A percentile compares a stretch with the other conserved stretches of the same genome.
Evolutionary conservation across 2,329 filamentous ascomycete genomes (phyloP).

Genomic region (Bertia moriformis): DNA sequence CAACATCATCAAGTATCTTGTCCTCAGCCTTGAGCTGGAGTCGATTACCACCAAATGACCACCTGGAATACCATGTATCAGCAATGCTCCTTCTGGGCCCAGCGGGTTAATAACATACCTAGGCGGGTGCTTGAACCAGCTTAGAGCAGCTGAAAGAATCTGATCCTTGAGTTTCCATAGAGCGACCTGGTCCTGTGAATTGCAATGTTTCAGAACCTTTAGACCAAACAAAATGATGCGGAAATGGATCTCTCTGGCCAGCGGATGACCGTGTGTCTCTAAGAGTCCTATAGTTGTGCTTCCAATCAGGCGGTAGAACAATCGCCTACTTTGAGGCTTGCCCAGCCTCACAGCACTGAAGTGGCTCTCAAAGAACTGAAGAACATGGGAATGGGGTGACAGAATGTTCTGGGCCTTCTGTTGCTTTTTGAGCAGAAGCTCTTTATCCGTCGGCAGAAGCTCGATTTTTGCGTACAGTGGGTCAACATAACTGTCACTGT

Average conservation of each 20-base stretch:
- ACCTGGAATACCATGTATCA: neutral
- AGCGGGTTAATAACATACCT: constrained; percentile 26
- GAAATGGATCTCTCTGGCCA: constrained; percentile 84
- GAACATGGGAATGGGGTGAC: constrained; percentile 68
- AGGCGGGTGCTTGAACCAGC: constrained; percentile 74
- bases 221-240: constrained; percentile 74
- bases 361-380: constrained; percentile 86
- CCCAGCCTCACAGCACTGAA: constrained; percentile 86
- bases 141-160: constrained; percentile 70
- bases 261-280: constrained; percentile 60
- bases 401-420: constrained; percentile 70
- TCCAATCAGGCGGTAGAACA: constrained; percentile 70
- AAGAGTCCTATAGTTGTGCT: constrained; percentile 64
- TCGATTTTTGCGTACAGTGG: constrained; percentile 86
- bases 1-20: constrained; percentile 64
- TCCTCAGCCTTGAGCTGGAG: constrained; percentile 89
- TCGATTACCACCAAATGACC: constrained; percentile 91
- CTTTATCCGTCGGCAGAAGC: constrained; percentile 79
- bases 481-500: constrained; percentile 58
- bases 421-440: constrained; percentile 58
- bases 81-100: neutral
- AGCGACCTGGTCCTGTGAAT: constrained; percentile 43
- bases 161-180: constrained; percentile 75
- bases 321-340: constrained; percentile 64
- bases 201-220: constrained; percentile 60